These are phyloP conservation scores for Penicillium alfredii DNA, from an alignment of 495 filamentous ascomycete species.

Conservation along the genomic window DNA sequence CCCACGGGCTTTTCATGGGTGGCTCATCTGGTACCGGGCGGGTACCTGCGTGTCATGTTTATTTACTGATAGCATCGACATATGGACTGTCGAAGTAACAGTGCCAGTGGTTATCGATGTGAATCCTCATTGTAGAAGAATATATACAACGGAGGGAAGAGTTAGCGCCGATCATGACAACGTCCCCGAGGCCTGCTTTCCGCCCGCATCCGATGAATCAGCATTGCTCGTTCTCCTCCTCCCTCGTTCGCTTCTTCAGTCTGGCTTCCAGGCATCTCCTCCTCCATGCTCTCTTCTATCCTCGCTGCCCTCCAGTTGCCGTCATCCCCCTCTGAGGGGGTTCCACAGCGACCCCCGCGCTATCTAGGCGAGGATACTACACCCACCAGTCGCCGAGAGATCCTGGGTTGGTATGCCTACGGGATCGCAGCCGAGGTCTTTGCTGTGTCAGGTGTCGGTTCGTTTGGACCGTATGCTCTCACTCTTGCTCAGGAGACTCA, in stretches of 20 bases:
- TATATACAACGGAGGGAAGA: too few relatives aligned
- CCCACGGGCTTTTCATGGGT: too few relatives aligned
- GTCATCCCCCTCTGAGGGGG: slow-evolving; percentile 18
- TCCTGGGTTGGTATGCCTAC: slow-evolving; percentile 85
- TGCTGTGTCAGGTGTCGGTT: slow-evolving; percentile 72
- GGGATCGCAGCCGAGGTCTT: slow-evolving; percentile 89
- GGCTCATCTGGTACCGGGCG: too few relatives aligned
- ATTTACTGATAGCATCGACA: too few relatives aligned
- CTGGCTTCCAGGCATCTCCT: too few relatives aligned
- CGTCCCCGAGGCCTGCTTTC: slow-evolving; percentile 13
- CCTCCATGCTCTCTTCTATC: slow-evolving; percentile 18
- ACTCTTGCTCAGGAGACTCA: slow-evolving; percentile 5
- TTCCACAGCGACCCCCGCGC: slow-evolving; percentile 32
- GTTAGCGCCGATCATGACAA: too few relatives aligned
- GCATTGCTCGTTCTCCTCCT: too few relatives aligned
- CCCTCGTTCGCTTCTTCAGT: too few relatives aligned
- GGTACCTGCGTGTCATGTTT: too few relatives aligned
- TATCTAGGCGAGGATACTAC: slow-evolving; percentile 81
- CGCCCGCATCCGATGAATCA: slow-evolving; percentile 21
- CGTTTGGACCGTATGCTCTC: slow-evolving; percentile 1
- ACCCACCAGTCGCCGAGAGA: slow-evolving; percentile 70
- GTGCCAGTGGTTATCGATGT: too few relatives aligned
- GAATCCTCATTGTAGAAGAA: too few relatives aligned
- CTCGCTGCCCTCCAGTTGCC: slow-evolving; percentile 16
- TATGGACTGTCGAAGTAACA: too few relatives aligned